Base-by-base conservation (phyloP, 164 flowering plant species). In the Vitis cinerea region DNA sequence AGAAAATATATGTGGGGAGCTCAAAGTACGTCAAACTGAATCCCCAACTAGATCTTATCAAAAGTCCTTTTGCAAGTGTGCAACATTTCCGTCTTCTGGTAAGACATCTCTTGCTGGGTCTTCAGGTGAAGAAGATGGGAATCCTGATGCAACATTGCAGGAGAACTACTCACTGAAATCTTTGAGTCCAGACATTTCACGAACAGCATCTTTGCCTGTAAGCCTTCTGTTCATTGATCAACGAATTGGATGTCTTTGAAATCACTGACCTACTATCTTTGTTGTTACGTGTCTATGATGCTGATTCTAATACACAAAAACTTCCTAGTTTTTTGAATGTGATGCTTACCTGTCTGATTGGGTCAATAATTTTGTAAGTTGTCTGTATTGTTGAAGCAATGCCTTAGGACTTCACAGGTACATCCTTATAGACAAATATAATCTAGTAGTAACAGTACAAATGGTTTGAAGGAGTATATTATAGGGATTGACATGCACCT, bases 121-220 rank as follows among this genome's bases (percentile, higher is more conserved):
- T 5, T 17, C 63, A 1, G 69, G 52, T 63, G 84, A 54, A 60
- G 81, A 68, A 12, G 74, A 69, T 12, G 66, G 51, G n/a, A 66
- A 65, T 27, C 16, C 72, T 58, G 64, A 47, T 54, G 37, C 50
- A 19, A 70, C 63, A 27, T 48, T 57, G 66, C 55, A 52, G 23
- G 72, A 19, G 69, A 29, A 15, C 68, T 69, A 8, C 47, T 50
- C 50, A 50, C 62, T 54, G 48, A 51, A 67, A 19, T 30, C 53
- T 63, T 51, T 16, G 50, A 60, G 29, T 51, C 63, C 69, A 9
- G 29, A 65, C 16, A 68, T 50, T 62, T 51, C 73, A 19, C 83
- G 80, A 19, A 74, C 85, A 10, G 52, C 63, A 9, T 80, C 86
- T 65, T 49, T 83, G 61, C 86, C 89, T 65, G 93, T 89, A 77